Percentiles rank a stretch among this genome's conserved stretches.
These are phyloP conservation scores for Pneumocystis murina DNA, from an alignment of 1,139 yeast genomes.

Conservation along the genomic window DNA sequence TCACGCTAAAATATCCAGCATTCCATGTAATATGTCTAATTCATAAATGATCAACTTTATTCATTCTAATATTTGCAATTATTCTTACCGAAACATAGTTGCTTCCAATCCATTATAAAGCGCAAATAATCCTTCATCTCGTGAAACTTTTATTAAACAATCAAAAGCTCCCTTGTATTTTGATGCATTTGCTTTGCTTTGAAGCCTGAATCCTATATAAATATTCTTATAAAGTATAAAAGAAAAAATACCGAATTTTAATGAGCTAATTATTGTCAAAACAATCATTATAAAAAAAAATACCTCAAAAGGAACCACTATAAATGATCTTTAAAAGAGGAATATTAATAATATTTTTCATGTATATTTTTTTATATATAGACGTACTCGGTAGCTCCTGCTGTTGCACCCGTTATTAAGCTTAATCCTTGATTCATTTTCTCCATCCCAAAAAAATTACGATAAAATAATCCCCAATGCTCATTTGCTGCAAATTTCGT, in stretches of 20 bases:
- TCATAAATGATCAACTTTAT: not conserved
- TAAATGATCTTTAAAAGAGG: conserved; percentile 38
- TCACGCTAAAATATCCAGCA: conserved; percentile 94
- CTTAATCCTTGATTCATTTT: conserved; percentile 72
- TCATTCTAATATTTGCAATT: not conserved
- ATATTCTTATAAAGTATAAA: not conserved
- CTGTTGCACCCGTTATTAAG: conserved; percentile 88
- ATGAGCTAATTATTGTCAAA: conserved; percentile 19
- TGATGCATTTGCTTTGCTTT: conserved; percentile 53
- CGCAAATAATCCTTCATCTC: conserved; percentile 64
- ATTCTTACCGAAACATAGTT: conserved; percentile 64
- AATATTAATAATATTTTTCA: not conserved
- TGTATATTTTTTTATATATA: not conserved
- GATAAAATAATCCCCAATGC: conserved; percentile 84
- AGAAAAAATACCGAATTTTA: conserved; percentile 20
- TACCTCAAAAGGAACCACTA: conserved; percentile 77
- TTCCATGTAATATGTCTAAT: conserved; percentile 69
- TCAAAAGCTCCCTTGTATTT: conserved; percentile 76
- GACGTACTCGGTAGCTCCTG: conserved; percentile 72
- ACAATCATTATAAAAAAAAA: conserved; percentile 7
- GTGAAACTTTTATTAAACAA: conserved; percentile 58
- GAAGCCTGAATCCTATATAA: conserved; percentile 47
- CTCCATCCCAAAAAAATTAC: conserved; percentile 50
- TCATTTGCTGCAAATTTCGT: conserved; percentile 97
- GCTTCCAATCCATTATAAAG: conserved; percentile 92